Base-by-base conservation (phyloP, 257 asterid species). In the Nicotiana noctiflora region DNA sequence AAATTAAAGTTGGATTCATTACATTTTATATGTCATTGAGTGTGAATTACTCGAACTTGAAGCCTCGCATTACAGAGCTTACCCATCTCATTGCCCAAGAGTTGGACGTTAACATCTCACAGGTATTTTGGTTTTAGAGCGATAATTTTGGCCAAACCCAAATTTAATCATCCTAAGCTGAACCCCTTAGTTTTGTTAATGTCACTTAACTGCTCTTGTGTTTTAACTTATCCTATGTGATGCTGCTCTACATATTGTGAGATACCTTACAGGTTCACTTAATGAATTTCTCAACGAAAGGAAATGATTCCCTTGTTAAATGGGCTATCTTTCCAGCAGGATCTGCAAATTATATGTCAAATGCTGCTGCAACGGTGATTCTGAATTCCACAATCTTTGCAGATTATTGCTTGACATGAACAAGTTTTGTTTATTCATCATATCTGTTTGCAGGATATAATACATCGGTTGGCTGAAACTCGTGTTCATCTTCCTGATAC, bases 11-110 rank as follows among this genome's bases (percentile, higher is more conserved):
- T 80, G 97, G 97, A 49, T 65, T 79, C 55, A 84, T 96, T 84
- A 88, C 93, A 80, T 91, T 96, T 87, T 90, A 75, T 81, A 87
- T 96, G 95, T 86, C 87, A 83, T 83, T 87, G 77, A 90, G 87
- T 76, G 79, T 85, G 79, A 94, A 87, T 79, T 88, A 89, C 92
- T 80, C 93, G 2, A 89, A 88, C 75, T 79, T 96, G 93, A 89
- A 94, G 92, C 97, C 98, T 87, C 98, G 65, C 53, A 85, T 91
- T 77, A 62, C 92, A 25, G 98, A 90, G 81, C 95, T 96, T 81
- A 72, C 89, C 44, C 82, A 88, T 84, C 79, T 78, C 65, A 86
- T 96, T 64, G 90, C 98, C 12, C 85, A 88, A 81, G 98, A 88
- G 77, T 86, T 94, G 59, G 85, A 68, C 82, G 88, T 93, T 65